Evolutionary conservation across 2,329 filamentous ascomycete species (phyloP).

Genomic region (Microcera coccophila): DNA sequence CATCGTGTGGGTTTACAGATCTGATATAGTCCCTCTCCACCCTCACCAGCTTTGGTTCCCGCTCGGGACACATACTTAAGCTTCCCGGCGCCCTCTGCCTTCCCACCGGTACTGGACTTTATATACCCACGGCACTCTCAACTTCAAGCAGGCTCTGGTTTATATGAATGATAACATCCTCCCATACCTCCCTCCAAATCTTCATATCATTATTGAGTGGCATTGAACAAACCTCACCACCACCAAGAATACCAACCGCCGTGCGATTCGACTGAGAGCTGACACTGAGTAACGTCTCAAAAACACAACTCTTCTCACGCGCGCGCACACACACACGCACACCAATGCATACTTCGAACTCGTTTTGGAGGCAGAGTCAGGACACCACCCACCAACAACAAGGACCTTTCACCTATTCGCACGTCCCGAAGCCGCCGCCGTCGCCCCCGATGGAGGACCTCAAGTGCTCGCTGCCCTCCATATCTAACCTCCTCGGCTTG

Average conservation of each 20-base stretch:
- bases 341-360: conserved; percentile 26
- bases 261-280: no score
- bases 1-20: conserved; percentile 24
- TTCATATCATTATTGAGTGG: no score
- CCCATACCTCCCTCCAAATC: no score
- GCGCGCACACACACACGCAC: conserved; percentile 9
- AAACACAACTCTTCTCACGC: conserved; percentile 8
- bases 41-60: conserved; percentile 19
- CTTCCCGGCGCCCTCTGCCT: conserved; percentile 13
- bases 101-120: not conserved
- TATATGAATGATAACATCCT: no score
- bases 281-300: no score
- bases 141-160: conserved; percentile 11
- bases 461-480: conserved; percentile 86
- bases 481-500: conserved; percentile 82
- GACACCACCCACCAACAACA: conserved; percentile 19
- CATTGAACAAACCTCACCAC: no score
- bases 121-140: conserved; percentile 14
- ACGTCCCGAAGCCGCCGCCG: conserved; percentile 61
- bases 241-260: no score
- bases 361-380: conserved; percentile 30
- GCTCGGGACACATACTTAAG: conserved; percentile 28
- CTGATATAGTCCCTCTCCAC: conserved; percentile 28
- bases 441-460: conserved; percentile 73
- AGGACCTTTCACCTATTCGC: conserved; percentile 40